These are phyloP conservation scores for Gossypium schwendimanii DNA, from an alignment of 441 rosid genomes.

Conservation along the genomic window DNA sequence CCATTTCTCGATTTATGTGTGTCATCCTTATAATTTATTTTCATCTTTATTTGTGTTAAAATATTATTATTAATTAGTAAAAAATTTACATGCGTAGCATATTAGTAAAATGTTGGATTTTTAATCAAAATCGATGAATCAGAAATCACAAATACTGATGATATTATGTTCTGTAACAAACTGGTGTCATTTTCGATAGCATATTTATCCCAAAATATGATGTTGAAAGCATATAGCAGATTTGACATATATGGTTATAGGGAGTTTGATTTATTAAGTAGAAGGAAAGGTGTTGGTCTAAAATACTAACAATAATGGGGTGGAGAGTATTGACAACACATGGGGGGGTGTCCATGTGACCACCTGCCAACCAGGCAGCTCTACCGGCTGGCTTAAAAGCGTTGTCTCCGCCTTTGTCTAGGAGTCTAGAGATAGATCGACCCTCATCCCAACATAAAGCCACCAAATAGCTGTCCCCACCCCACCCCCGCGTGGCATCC, in stretches of 20 bases:
- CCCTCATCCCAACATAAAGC: slow-evolving; percentile 5
- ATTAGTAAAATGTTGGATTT: no score
- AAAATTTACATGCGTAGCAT: no score
- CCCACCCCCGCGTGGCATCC: slow-evolving; percentile 18
- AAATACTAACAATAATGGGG: background rate
- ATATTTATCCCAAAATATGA: background rate
- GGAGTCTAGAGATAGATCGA: no score
- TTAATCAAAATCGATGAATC: no score
- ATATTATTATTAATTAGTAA: background rate
- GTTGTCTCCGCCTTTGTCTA: slow-evolving; percentile 27
- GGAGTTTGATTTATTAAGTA: background rate
- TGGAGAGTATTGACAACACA: slow-evolving; percentile 27
- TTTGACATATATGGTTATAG: background rate
- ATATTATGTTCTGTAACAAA: background rate
- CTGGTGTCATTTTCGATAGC: background rate
- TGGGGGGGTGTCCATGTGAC: slow-evolving; percentile 33
- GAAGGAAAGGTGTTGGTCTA: background rate
- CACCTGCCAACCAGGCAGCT: slow-evolving; percentile 44
- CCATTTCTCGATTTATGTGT: no score
- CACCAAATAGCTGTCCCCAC: slow-evolving; percentile 16
- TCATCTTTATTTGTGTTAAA: background rate
- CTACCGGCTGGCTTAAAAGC: slow-evolving; percentile 30
- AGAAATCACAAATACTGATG: no score
- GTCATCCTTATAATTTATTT: background rate
- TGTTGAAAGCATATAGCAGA: background rate